phyloP scores from a whole-genome alignment of 371 early-diverging fungal species.

The Syncephalastrum sp. region DNA sequence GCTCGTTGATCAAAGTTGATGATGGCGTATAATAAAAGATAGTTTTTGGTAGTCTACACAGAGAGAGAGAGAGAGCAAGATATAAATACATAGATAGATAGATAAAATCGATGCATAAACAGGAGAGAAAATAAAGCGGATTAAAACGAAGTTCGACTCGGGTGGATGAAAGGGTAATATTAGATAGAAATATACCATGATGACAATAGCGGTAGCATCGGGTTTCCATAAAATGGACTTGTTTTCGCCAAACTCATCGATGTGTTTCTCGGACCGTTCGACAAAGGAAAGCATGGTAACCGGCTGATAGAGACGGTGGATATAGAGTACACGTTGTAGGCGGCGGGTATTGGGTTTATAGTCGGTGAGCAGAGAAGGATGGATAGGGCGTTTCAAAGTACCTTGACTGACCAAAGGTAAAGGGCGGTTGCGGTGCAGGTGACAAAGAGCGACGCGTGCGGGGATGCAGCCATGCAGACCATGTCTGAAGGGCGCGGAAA shows the following conservation, averaged over 20 bases:
- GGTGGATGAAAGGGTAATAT: no score
- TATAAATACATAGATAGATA: neutral
- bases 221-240: constrained; percentile 44
- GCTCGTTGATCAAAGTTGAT: constrained; percentile 42
- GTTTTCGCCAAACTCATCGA: constrained; percentile 50
- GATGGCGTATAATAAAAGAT: constrained; percentile 44
- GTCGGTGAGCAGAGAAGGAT: neutral
- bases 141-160: no score
- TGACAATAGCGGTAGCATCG: constrained; percentile 38
- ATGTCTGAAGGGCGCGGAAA: constrained; percentile 27
- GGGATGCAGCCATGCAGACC: constrained; percentile 29
- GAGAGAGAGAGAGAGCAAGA: neutral
- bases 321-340: no score
- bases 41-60: constrained; percentile 41
- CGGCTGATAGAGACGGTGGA: constrained; percentile 23
- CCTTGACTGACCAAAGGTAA: constrained; percentile 53
- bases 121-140: no score
- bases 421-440: constrained; percentile 37
- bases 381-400: constrained; percentile 9
- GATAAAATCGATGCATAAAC: neutral
- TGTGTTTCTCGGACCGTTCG: constrained; percentile 46
- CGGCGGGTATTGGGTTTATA: no score
- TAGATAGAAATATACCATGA: constrained; percentile 23
- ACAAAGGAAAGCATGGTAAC: constrained; percentile 42
- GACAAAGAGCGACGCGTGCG: constrained; percentile 48